Conservation (phyloP, 2,329 filamentous ascomycete genomes). For the Alternaria sp. region DNA sequence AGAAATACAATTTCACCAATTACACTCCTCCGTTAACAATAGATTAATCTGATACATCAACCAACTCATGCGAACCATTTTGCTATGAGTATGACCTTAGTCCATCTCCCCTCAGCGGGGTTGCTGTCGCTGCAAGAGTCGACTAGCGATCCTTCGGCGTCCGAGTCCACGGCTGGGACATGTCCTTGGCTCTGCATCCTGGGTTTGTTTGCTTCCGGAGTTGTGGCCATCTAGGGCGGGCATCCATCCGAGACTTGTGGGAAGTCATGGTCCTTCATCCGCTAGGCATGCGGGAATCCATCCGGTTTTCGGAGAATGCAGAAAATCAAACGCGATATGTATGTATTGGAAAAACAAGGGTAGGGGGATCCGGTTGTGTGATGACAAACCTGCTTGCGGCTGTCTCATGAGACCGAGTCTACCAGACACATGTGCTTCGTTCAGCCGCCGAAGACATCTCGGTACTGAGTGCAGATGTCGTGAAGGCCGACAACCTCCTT, state of each 20-base stretch:
- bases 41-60: slow-evolving; percentile 35
- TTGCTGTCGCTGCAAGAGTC: slow-evolving; percentile 30
- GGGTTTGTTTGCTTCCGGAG: slow-evolving; percentile 26
- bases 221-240: slow-evolving; percentile 25
- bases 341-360: slow-evolving; percentile 30
- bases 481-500: slow-evolving; percentile 48
- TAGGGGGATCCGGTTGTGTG: slow-evolving; percentile 28
- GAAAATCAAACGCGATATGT: slow-evolving; percentile 35
- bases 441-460: slow-evolving; percentile 47
- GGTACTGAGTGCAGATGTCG: slow-evolving; percentile 48
- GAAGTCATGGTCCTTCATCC: slow-evolving; percentile 35
- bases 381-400: slow-evolving; percentile 43
- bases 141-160: slow-evolving; percentile 30
- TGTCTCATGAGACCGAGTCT: slow-evolving; percentile 32
- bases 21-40: slow-evolving; percentile 26
- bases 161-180: slow-evolving; percentile 40
- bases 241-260: slow-evolving; percentile 39
- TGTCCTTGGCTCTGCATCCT: slow-evolving; percentile 30
- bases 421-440: slow-evolving; percentile 24
- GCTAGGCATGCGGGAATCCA: slow-evolving; percentile 36
- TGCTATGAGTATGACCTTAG: slow-evolving; percentile 38
- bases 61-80: slow-evolving; percentile 39
- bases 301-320: slow-evolving; percentile 33
- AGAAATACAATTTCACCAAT: slow-evolving; percentile 19
- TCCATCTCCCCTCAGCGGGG: slow-evolving; percentile 29